Conservation (phyloP, 1,284 basidiomycete species). For the Wolfiporia cocos region DNA sequence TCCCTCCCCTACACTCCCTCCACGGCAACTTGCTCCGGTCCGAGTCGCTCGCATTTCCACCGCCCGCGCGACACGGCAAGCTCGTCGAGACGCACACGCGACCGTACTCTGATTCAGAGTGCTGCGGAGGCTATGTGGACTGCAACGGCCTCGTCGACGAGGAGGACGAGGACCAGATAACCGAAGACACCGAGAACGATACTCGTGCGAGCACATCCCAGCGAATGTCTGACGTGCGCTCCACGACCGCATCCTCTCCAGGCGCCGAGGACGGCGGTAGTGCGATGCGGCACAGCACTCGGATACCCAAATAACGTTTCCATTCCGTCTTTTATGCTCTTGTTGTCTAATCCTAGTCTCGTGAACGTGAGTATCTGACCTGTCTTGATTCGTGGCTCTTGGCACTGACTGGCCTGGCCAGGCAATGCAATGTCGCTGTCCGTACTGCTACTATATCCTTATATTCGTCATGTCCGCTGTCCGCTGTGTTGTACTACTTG, state of each 20-base stretch:
- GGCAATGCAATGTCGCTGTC: no score
- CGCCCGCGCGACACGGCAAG: slow-evolving; percentile 5
- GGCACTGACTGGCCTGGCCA: no score
- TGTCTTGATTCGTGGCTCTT: no score
- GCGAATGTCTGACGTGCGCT: slow-evolving; percentile 23
- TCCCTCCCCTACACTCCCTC: slow-evolving; percentile 17
- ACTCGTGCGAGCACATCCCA: slow-evolving; percentile 12
- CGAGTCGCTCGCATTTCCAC: neutral
- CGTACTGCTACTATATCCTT: no score
- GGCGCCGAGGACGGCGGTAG: no score
- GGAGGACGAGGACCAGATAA: slow-evolving; percentile 22
- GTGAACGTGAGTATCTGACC: no score
- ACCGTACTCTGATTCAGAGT: slow-evolving; percentile 18
- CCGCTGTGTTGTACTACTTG: no score
- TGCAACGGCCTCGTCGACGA: slow-evolving; percentile 38
- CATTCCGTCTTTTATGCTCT: no score
- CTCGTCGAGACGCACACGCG: slow-evolving; percentile 1
- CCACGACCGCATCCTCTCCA: slow-evolving; percentile 20
- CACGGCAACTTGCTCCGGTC: slow-evolving; percentile 13
- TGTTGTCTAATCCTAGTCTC: no score
- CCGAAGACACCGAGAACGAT: slow-evolving; percentile 12
- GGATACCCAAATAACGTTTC: slow-evolving; percentile 3
- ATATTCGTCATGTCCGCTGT: no score
- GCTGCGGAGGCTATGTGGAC: slow-evolving; percentile 45
- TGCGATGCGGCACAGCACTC: neutral